phyloP scores from a whole-genome alignment of 148 eudicot genomes.

The Tetragonia tetragonoides region DNA sequence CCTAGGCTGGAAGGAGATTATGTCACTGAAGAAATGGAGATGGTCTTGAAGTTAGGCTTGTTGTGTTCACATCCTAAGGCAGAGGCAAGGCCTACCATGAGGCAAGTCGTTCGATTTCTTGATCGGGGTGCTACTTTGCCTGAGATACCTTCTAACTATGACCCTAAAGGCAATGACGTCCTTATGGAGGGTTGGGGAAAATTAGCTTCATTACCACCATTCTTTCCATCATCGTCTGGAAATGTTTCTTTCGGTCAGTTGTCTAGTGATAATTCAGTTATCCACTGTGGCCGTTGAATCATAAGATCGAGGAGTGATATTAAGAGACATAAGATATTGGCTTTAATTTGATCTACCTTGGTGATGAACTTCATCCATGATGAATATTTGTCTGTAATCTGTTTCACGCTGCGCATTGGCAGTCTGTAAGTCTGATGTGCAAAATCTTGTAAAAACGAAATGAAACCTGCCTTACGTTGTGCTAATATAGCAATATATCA shows the following conservation, averaged over 20 bases:
- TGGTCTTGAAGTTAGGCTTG: constrained; percentile 22
- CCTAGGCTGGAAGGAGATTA: constrained; percentile 20
- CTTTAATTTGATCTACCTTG: not conserved
- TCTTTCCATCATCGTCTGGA: constrained; percentile 2
- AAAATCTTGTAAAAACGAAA: too few species aligned
- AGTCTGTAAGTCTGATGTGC: too few species aligned
- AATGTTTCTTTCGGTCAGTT: not conserved
- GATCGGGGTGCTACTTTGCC: constrained; percentile 15
- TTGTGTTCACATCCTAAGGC: constrained; percentile 27
- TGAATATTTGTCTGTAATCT: too few species aligned
- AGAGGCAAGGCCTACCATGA: constrained; percentile 27
- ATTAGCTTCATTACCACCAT: not conserved
- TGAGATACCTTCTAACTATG: constrained; percentile 18
- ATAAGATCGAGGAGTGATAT: not conserved
- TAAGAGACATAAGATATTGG: not conserved
- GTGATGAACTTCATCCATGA: too few species aligned
- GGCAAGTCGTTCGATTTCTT: constrained; percentile 23
- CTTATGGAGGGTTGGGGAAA: not conserved
- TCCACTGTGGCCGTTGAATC: constrained; percentile 15
- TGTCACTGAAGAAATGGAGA: constrained; percentile 22
- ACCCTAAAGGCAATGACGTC: not conserved
- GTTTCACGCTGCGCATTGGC: too few species aligned
- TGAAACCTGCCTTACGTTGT: too few species aligned
- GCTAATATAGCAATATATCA: too few species aligned
- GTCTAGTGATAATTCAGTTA: constrained; percentile 18